A percentile compares a stretch with the other conserved stretches of the same genome.
These are phyloP conservation scores for Pythium myriotylum DNA, from an alignment of 352 stramenopile species.

Conservation along the genomic window DNA sequence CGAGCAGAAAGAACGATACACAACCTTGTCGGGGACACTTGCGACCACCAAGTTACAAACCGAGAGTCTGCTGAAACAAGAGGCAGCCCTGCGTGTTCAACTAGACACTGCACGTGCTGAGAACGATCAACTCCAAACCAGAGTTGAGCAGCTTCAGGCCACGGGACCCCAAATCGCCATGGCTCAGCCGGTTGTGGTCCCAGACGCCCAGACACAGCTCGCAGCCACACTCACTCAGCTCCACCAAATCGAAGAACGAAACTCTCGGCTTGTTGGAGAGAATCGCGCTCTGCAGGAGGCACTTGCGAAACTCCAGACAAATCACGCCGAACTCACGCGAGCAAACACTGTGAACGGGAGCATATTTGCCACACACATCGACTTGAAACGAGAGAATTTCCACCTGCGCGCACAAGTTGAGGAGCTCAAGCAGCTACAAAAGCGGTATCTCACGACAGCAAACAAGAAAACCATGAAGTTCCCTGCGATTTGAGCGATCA, in stretches of 20 bases:
- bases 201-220: slow-evolving; percentile 24
- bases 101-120: neutral
- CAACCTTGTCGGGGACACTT: neutral
- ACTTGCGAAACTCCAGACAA: slow-evolving; percentile 38
- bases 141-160: neutral
- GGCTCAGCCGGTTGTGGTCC: neutral
- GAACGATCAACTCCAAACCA: neutral
- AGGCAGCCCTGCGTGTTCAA: neutral
- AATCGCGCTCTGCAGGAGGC: slow-evolving; percentile 38
- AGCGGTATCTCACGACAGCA: slow-evolving; percentile 62
- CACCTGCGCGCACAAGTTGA: slow-evolving; percentile 65
- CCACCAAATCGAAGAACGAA: slow-evolving; percentile 23
- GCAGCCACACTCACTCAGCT: neutral
- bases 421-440: slow-evolving; percentile 72
- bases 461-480: slow-evolving; percentile 81
- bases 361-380: slow-evolving; percentile 67
- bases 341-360: slow-evolving; percentile 14
- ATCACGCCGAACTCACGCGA: slow-evolving; percentile 35
- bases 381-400: slow-evolving; percentile 79
- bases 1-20: slow-evolving; percentile 8
- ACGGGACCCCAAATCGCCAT: neutral
- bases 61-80: neutral
- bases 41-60: neutral
- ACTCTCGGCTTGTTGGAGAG: slow-evolving; percentile 32
- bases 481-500: slow-evolving; percentile 38